Conservation (phyloP, 2,329 filamentous ascomycete species). For the Alternaria sp. region DNA sequence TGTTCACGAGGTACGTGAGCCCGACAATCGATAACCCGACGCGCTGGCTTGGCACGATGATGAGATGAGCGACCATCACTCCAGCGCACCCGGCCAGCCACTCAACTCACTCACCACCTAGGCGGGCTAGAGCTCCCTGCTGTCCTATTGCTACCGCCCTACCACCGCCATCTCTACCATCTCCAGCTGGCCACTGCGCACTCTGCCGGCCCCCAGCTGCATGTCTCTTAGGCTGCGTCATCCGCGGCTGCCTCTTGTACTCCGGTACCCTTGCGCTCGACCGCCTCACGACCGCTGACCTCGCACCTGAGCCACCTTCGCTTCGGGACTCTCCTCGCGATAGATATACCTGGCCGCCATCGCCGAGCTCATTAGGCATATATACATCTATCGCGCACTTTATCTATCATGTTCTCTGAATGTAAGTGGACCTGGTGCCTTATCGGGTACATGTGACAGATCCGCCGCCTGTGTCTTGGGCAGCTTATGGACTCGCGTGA, state of each 20-base stretch:
- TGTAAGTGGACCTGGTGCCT: conserved; percentile 65
- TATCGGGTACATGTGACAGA: conserved; percentile 43
- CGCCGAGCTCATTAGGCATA: conserved; percentile 27
- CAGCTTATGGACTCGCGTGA: conserved; percentile 48
- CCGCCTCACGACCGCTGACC: conserved; percentile 41
- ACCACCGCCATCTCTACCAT: conserved; percentile 2
- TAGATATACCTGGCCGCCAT: conserved; percentile 25
- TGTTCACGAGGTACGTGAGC: conserved; percentile 11
- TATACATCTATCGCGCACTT: conserved; percentile 14
- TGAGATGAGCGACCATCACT: conserved; percentile 4
- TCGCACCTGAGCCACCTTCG: conserved; percentile 28
- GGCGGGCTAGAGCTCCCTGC: conserved; percentile 4
- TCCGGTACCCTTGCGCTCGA: conserved; percentile 19
- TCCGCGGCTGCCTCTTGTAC: conserved; percentile 36
- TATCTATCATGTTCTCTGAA: conserved; percentile 77
- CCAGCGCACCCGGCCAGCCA: conserved; percentile 5
- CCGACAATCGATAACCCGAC: conserved; percentile 25
- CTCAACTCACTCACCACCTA: conserved; percentile 12
- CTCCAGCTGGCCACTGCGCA: conserved; percentile 3
- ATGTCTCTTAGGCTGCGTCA: conserved; percentile 39
- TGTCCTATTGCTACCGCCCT: conserved; percentile 9
- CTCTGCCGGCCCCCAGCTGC: conserved; percentile 27
- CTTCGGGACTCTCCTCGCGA: conserved; percentile 26
- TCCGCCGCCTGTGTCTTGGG: conserved; percentile 36
- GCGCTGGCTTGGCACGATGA: conserved; percentile 14